phyloP scores from a whole-genome alignment of 352 stramenopile species.

The Plasmopara viticola region DNA sequence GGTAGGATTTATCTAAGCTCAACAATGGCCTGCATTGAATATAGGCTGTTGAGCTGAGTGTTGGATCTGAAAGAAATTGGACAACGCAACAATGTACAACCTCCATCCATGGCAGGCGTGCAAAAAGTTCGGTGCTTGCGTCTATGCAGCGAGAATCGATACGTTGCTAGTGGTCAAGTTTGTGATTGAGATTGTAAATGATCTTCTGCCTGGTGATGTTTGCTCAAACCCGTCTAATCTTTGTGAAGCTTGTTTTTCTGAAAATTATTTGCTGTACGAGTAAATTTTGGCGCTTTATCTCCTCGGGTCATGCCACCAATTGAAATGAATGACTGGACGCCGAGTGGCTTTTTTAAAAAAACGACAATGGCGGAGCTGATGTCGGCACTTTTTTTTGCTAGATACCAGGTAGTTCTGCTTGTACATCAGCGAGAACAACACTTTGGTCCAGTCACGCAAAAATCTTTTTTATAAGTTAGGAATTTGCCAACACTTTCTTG shows the following conservation, averaged over 20 bases:
- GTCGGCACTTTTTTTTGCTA: conserved; percentile 29
- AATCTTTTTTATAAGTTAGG: conserved; percentile 1
- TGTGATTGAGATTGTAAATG: conserved; percentile 16
- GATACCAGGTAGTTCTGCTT: conserved; percentile 6
- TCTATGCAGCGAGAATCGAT: conserved; percentile 35
- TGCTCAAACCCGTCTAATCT: conserved; percentile 1
- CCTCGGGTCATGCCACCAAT: neutral
- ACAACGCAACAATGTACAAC: conserved; percentile 1
- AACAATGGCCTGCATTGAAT: too few species aligned
- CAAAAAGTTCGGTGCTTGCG: conserved; percentile 29
- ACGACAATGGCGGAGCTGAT: conserved; percentile 17
- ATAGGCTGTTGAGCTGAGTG: too few species aligned
- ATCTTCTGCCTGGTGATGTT: conserved; percentile 14
- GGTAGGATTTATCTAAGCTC: too few species aligned
- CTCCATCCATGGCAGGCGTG: conserved; percentile 8
- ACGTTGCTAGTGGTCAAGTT: conserved; percentile 21
- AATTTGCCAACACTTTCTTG: too few species aligned
- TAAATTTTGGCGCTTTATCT: conserved; percentile 5
- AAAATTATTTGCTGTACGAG: conserved; percentile 6
- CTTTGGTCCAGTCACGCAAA: conserved; percentile 6
- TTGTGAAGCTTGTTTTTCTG: conserved; percentile 9
- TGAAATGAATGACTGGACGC: conserved; percentile 7
- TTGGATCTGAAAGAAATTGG: neutral
- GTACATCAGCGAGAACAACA: conserved; percentile 12
- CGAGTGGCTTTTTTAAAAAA: conserved; percentile 22